Percentiles rank a stretch among this genome's conserved stretches.
Evolutionary conservation across 495 filamentous ascomycete genomes (phyloP).

Genomic region (Talaromyces proteolyticus): DNA sequence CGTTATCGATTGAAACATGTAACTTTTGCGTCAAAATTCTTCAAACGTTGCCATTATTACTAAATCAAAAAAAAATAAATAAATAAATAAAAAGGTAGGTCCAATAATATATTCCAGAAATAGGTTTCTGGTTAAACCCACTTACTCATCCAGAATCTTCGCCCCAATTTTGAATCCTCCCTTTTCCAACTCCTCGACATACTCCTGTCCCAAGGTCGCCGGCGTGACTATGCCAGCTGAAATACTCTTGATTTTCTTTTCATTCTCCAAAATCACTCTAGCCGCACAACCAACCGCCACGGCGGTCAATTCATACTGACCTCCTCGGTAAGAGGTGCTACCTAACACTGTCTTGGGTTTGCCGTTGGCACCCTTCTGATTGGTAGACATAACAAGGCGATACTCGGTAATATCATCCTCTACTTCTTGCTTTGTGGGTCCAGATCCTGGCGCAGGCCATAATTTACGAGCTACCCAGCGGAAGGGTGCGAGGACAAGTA

Average conservation of each 20-base stretch:
- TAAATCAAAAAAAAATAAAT: no score
- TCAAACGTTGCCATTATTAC: no score
- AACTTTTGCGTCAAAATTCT: no score
- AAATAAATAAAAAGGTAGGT: no score
- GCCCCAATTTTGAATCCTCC: conserved; percentile 59
- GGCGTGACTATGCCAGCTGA: conserved; percentile 74
- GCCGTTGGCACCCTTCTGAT: conserved; percentile 32
- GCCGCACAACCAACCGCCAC: conserved; percentile 64
- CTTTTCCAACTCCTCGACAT: conserved; percentile 61
- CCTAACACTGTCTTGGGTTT: conserved; percentile 49
- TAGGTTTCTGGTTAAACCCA: background rate
- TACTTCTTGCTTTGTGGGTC: conserved; percentile 52
- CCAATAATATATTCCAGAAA: background rate
- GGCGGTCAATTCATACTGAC: conserved; percentile 66
- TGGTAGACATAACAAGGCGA: conserved; percentile 58
- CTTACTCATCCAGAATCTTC: conserved; percentile 25
- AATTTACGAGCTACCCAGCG: conserved; percentile 47
- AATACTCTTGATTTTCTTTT: conserved; percentile 46
- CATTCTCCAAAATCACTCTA: conserved; percentile 60
- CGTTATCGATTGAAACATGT: no score
- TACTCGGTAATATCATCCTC: conserved; percentile 56
- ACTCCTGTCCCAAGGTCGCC: conserved; percentile 74
- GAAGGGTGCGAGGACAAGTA: conserved; percentile 50
- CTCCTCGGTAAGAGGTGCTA: conserved; percentile 52
- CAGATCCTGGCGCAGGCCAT: conserved; percentile 62